Evolutionary conservation across 129 eudicot species (phyloP).

Genomic region (Apium graveolens): DNA sequence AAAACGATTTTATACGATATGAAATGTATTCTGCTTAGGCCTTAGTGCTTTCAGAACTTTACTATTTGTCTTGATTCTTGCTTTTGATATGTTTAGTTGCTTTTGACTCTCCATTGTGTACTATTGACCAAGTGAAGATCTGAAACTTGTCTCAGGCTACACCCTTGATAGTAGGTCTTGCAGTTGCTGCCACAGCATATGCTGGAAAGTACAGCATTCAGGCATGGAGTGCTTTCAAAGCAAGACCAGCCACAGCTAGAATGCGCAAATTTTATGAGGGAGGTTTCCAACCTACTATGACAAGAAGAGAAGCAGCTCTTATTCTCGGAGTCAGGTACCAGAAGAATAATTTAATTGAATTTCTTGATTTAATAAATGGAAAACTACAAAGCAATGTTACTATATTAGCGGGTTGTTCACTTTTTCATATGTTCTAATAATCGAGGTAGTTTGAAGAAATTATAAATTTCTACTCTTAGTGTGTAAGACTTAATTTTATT

Average conservation of each 20-base stretch:
- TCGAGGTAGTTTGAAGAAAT: not conserved
- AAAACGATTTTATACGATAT: not conserved
- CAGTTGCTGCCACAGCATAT: slow-evolving; percentile 72
- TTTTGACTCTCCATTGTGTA: not conserved
- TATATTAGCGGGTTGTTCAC: not conserved
- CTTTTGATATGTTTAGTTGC: not conserved
- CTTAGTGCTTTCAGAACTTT: not conserved
- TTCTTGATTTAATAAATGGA: not conserved
- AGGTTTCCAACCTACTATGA: slow-evolving; percentile 86
- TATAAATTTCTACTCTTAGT: not conserved
- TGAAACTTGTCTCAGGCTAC: slow-evolving; percentile 36
- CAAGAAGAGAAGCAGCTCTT: slow-evolving; percentile 94
- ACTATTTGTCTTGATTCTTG: not conserved
- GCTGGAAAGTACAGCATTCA: slow-evolving; percentile 71
- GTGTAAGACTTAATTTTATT: not conserved
- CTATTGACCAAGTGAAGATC: not conserved
- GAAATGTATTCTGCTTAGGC: not conserved
- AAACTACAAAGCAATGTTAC: slow-evolving; percentile 1
- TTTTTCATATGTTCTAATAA: not conserved
- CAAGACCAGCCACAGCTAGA: slow-evolving; percentile 66
- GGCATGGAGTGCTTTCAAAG: slow-evolving; percentile 83
- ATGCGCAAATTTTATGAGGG: slow-evolving; percentile 83
- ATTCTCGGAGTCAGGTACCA: slow-evolving; percentile 85
- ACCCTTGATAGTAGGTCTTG: slow-evolving; percentile 64
- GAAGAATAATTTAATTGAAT: not conserved